Base-by-base conservation (phyloP, 768 basidiomycete species). In the Cyclocybe aegerita region DNA sequence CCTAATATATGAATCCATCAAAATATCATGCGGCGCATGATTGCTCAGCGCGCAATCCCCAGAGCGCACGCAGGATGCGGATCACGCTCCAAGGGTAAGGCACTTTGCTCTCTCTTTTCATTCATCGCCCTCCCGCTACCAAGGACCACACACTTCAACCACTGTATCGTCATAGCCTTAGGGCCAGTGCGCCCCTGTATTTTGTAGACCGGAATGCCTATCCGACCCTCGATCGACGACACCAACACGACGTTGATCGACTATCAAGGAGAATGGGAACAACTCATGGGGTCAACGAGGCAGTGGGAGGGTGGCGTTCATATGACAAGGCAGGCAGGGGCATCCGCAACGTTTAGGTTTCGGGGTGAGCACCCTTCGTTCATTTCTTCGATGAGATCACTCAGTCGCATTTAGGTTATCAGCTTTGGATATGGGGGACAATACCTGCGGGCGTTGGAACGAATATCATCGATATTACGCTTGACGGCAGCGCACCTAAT, bases 341-440 rank as follows among this genome's bases (percentile, higher is more conserved):
- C 69, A 10, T 48, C 47, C n/a, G 57, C 56, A 3, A 53, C 49
- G 7, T 60, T 56, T 31, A 70, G 60, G 62, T 62, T 62, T 34
- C 48, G 51, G 58, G 60, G 60, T 54, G 43, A 38, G 52, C 34
- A 10, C 12, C 14, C 7, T 14, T 9, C 3, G 2, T 23, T 23
- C 23, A 23, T 43, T 29, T 10, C 17, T 6, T 12, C 31, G 5
- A 23, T 6, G 23, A 23, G 31, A 15, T 12, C 16, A 23, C 23
- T 23, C 23, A 23, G 6, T 9, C 12, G 40, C 14, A 7, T 17
- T 23, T 34, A 61, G 60, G 60, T 12, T 58, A 58, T 48, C 55
- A 54, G 15, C 46, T 58, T 1, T 56, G 57, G 53, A 38, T 62
- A 1, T 54, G 48, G 44, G 61, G 56, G 4, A 62, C 61, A 15